Percentiles rank a stretch among this genome's conserved stretches.
Conservation (phyloP, 495 filamentous ascomycete species). For the Talaromyces nanjingensis region DNA sequence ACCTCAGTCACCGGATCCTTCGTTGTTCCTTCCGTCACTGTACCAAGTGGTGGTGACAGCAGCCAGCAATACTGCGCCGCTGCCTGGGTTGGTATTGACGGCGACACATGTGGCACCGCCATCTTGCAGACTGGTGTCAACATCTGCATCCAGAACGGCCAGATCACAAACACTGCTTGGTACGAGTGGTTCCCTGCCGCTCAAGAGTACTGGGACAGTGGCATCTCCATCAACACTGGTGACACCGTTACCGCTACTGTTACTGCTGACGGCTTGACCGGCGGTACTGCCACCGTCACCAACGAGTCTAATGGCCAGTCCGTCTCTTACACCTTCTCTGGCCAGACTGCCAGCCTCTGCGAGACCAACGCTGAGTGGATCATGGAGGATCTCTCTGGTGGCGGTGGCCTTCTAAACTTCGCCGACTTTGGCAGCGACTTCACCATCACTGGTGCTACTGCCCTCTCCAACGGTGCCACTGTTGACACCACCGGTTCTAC, state of each 20-base stretch:
- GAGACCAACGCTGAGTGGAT: conserved; percentile 58
- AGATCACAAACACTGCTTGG: conserved; percentile 48
- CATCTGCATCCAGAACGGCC: conserved; percentile 35
- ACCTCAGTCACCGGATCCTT: conserved; percentile 48
- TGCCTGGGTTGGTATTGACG: conserved; percentile 60
- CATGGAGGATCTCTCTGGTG: conserved; percentile 53
- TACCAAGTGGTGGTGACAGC: conserved; percentile 23
- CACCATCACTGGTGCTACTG: conserved; percentile 37
- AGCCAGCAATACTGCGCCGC: conserved; percentile 30
- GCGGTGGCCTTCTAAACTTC: conserved; percentile 39
- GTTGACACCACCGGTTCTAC: conserved; percentile 33
- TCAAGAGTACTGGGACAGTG: conserved; percentile 38
- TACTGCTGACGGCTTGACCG: conserved; percentile 33
- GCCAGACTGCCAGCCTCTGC: conserved; percentile 29
- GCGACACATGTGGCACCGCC: conserved; percentile 48
- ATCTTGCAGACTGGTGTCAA: conserved; percentile 61
- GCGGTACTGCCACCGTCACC: conserved; percentile 47
- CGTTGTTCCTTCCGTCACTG: conserved; percentile 46
- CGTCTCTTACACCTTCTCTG: conserved; percentile 44
- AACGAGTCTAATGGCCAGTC: conserved; percentile 48
- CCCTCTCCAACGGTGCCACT: conserved; percentile 16
- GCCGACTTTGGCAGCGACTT: conserved; percentile 45
- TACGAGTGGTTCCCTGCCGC: conserved; percentile 60
- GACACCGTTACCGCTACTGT: conserved; percentile 50
- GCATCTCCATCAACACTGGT: conserved; percentile 43